Evolutionary conservation across 225 moss, liverwort and hornwort species (phyloP).

Genomic region (Pseudisothecium myosuroides): DNA sequence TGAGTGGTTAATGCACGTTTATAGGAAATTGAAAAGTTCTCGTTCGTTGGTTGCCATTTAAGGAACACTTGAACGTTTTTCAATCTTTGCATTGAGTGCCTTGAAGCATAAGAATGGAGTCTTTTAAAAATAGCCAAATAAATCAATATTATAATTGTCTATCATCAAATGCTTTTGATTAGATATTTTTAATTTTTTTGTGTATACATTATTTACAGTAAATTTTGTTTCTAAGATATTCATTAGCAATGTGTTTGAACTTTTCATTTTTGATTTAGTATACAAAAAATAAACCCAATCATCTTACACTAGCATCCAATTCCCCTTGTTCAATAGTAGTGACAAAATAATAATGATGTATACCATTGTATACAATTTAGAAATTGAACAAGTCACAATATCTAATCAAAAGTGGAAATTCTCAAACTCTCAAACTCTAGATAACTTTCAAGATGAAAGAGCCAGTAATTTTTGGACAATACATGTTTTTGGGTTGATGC

Average conservation of each 20-base stretch:
- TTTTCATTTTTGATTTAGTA: neutral
- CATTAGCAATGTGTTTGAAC: neutral
- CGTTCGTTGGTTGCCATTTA: neutral
- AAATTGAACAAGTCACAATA: neutral
- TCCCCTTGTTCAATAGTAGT: neutral
- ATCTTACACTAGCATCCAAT: neutral
- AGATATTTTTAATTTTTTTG: neutral
- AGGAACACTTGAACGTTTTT: neutral
- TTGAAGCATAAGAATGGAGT: no score
- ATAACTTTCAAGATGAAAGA: neutral
- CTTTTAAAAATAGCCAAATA: neutral
- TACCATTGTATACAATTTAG: no score
- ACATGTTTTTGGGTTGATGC: no score
- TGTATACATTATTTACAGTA: neutral
- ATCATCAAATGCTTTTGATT: neutral
- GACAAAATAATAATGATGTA: neutral
- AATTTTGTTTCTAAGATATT: fast-evolving
- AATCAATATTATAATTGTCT: neutral
- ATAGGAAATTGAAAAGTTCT: neutral
- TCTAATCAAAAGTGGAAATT: neutral
- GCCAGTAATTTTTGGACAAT: fast-evolving
- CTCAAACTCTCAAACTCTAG: no score
- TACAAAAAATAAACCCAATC: neutral
- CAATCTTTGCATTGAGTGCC: neutral
- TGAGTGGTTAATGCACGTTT: neutral